Conservation (phyloP, 305 asterid species). For the Fraxinus xanthoxyloides region DNA sequence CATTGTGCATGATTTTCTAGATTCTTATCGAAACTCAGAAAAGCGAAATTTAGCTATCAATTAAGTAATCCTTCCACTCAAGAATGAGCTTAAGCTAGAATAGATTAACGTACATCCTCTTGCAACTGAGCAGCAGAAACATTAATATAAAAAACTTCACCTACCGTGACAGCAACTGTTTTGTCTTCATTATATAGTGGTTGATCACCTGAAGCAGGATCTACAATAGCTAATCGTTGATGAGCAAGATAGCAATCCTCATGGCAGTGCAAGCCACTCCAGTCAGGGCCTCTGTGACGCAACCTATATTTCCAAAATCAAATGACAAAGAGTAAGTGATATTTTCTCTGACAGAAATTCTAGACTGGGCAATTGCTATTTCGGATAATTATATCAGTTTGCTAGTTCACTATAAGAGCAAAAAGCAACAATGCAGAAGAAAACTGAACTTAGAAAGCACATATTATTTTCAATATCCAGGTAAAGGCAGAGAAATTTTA, state of each 20-base stretch:
- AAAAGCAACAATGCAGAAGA: conserved; percentile 11
- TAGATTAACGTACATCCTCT: not conserved
- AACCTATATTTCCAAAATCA: conserved; percentile 52
- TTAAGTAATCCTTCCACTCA: not conserved
- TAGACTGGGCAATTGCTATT: not conserved
- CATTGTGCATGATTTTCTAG: not conserved
- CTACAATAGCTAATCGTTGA: conserved; percentile 91
- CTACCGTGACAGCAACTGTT: conserved; percentile 87
- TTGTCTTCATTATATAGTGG: conserved; percentile 95
- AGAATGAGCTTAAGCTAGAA: conserved; percentile 10
- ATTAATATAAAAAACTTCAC: conserved; percentile 20
- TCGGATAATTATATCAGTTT: not conserved
- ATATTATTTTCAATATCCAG: conserved; percentile 1
- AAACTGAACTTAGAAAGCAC: not conserved
- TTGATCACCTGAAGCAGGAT: conserved; percentile 99
- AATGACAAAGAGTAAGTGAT: conserved; percentile 21
- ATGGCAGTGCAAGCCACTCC: conserved; percentile 96
- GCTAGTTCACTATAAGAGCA: not conserved
- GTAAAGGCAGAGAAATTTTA: not conserved
- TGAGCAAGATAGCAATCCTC: conserved; percentile 89
- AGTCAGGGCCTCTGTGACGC: conserved; percentile 99
- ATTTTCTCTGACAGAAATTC: not conserved
- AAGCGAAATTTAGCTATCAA: not conserved
- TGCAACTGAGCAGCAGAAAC: conserved; percentile 10
- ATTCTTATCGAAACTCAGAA: not conserved